These are phyloP conservation scores for Coemansia sp. DNA, from an alignment of 192 early-diverging fungal genomes.

Conservation along the genomic window DNA sequence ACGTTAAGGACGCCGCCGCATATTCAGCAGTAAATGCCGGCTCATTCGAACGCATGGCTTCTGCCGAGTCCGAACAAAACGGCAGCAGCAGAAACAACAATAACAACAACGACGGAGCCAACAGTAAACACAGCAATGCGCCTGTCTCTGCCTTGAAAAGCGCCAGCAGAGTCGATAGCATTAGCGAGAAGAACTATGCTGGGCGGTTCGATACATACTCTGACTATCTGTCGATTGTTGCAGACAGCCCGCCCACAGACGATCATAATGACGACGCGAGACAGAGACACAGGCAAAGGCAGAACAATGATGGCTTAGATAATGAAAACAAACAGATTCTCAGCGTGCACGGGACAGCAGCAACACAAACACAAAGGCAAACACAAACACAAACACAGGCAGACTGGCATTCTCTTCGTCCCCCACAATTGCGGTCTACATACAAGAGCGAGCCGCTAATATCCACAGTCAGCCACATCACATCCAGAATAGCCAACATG, in stretches of 20 bases:
- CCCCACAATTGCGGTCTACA: constrained; percentile 33
- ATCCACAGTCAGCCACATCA: background rate
- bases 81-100: no score
- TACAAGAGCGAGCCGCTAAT: constrained; percentile 49
- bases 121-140: no score
- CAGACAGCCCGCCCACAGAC: background rate
- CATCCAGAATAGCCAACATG: background rate
- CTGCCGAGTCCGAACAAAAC: no score
- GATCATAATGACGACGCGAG: background rate
- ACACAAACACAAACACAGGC: background rate
- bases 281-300: background rate
- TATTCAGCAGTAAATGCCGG: no score
- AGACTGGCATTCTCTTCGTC: background rate
- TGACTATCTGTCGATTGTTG: constrained; percentile 24
- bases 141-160: no score
- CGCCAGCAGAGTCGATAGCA: background rate
- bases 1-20: no score
- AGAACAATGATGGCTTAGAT: background rate
- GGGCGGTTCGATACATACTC: constrained; percentile 43
- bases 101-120: no score
- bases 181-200: constrained; percentile 15
- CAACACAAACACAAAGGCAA: background rate
- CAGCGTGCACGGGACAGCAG: background rate
- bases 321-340: background rate
- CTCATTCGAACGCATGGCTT: no score